These are phyloP conservation scores for Lactuca sativa DNA, from an alignment of 129 eudicot species.

Conservation along the genomic window DNA sequence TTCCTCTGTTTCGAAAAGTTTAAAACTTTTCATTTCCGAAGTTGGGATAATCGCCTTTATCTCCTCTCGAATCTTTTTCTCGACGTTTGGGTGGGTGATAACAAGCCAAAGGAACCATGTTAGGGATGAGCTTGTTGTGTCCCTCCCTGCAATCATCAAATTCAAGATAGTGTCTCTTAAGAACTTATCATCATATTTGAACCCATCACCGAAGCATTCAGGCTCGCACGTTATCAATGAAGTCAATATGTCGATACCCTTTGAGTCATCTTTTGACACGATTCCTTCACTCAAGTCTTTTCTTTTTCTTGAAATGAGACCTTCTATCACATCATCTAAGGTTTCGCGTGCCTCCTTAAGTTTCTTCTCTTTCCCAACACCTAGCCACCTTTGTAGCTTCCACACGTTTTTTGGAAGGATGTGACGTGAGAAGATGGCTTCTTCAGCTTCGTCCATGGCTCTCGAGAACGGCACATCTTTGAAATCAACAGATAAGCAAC, in stretches of 20 bases:
- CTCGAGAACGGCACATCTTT: conserved; percentile 60
- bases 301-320: conserved; percentile 40
- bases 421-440: conserved; percentile 57
- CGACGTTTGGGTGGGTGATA: conserved; percentile 49
- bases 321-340: conserved; percentile 38
- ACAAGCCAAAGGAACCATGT: conserved; percentile 90
- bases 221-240: conserved; percentile 44
- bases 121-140: conserved; percentile 66
- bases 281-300: conserved; percentile 25
- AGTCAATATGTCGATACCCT: conserved; percentile 56
- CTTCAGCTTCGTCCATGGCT: conserved; percentile 73
- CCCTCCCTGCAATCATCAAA: conserved; percentile 73
- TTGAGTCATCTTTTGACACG: conserved; percentile 4
- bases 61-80: conserved; percentile 53
- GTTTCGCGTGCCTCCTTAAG: conserved; percentile 39
- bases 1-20: conserved; percentile 42
- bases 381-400: conserved; percentile 54
- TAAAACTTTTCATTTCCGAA: conserved; percentile 18
- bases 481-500: conserved; percentile 48
- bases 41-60: conserved; percentile 22
- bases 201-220: neutral
- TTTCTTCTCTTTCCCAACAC: conserved; percentile 56
- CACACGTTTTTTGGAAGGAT: conserved; percentile 51
- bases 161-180: conserved; percentile 63
- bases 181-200: conserved; percentile 48